Evolutionary conservation across 768 basidiomycete species (phyloP), one percentile per base, ranked within the genome.

Genomic region (Amanita pseudoporphyria): DNA sequence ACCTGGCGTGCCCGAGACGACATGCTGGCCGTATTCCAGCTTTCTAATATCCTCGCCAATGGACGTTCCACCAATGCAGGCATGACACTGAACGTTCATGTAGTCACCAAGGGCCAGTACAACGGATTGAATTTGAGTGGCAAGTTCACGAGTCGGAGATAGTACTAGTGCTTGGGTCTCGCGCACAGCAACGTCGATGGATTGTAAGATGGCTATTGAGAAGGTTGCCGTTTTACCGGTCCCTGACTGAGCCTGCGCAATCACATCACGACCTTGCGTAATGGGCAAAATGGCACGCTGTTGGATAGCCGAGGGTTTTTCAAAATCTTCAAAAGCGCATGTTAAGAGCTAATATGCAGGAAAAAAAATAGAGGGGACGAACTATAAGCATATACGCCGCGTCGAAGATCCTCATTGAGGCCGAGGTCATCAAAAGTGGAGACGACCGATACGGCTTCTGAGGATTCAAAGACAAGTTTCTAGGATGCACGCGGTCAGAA

Each of bases 151-250:
- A n/a, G 95, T 99, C 3, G 95, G 95, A 5, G 95, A 96, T 31
- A 99, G 78, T 51, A 99, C 86, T 45, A 99, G 83, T 0, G 92
- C 95, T 67, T 98, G 95, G 2, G 92, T 93, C 70, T 96, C 93
- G 53, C 93, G 83, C 44, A 97, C 79, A 33, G 87, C 84, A 37
- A 89, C 82, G 66, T 99, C 95, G 79, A 99, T 96, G 55, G 90
- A 91, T 65, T 99, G 95, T 47, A 99, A 82, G 66, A 96, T 91
- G 57, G 94, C 88, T 64, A 99, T 96, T 57, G 93, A 94, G 71
- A 97, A 97, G 16, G 95, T 96, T 5, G 95, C 95, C 9, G 95
- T 99, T 89, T 98, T 99, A 78, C 95, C 95, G 32, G 95, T 97
- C 64, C 95, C 95, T 30, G 94, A 96, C 71, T 98, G 95, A 37